A percentile compares a stretch with the other conserved stretches of the same genome.
phyloP scores from a whole-genome alignment of 2,329 filamentous ascomycete species.

The Juglanconis sp. region DNA sequence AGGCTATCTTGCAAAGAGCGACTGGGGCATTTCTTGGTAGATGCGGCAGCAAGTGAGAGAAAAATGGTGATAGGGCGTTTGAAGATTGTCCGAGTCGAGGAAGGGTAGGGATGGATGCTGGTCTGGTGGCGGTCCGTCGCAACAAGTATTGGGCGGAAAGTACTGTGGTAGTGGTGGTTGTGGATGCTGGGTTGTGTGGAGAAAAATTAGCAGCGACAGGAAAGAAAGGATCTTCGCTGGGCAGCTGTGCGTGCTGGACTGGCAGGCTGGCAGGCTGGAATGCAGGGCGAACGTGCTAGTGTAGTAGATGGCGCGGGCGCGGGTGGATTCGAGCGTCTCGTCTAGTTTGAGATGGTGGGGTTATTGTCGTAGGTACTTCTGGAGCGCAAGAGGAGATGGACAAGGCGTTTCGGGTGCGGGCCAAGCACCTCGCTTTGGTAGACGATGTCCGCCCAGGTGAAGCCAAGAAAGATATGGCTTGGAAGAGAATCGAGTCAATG shows the following conservation, averaged over 20 bases:
- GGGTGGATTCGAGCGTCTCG: neutral
- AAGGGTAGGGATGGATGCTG: neutral
- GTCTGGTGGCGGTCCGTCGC: neutral
- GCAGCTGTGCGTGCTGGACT: neutral
- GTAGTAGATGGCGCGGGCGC: neutral
- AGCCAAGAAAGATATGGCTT: neutral
- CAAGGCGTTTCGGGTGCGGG: neutral
- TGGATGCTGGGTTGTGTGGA: neutral
- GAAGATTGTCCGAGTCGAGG: neutral
- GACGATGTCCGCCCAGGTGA: neutral
- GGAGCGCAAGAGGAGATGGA: neutral
- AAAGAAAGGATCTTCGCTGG: neutral
- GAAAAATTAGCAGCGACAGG: neutral
- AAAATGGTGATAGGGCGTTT: neutral
- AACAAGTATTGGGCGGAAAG: neutral
- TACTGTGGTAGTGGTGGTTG: neutral
- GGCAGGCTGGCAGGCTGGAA: neutral
- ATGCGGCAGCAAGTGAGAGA: neutral
- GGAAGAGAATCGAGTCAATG: neutral
- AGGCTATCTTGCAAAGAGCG: conserved; percentile 17
- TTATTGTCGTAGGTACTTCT: neutral
- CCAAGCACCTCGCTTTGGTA: neutral
- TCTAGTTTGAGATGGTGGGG: neutral
- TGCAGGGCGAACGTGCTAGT: neutral
- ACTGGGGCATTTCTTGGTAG: conserved; percentile 15